Conservation (phyloP, 495 filamentous ascomycete species). For the Oidiodendron maius region DNA sequence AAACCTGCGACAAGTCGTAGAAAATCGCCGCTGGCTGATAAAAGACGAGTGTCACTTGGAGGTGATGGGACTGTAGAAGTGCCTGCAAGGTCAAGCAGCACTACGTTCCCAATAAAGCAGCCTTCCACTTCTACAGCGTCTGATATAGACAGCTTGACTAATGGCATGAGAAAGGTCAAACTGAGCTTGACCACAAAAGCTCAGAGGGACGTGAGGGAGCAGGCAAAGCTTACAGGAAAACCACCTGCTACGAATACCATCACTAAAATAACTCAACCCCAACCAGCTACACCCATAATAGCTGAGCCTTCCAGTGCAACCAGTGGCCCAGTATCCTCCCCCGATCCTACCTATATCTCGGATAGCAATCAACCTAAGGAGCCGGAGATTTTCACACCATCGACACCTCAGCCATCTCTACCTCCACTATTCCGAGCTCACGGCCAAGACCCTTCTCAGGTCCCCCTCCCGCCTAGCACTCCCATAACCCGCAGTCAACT, state of each 20-base stretch:
- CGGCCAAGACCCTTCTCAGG: conserved; percentile 8
- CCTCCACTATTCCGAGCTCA: conserved; percentile 5
- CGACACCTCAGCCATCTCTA: conserved; percentile 5
- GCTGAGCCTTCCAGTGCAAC: not conserved
- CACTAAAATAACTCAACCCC: conserved; percentile 14
- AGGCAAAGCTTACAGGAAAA: conserved; percentile 27
- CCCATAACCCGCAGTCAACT: too few species aligned
- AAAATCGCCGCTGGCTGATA: conserved; percentile 21
- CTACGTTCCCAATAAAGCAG: conserved; percentile 6
- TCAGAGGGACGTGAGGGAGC: conserved; percentile 57
- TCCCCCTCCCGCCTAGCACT: conserved; percentile 20
- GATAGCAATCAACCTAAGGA: conserved; percentile 3
- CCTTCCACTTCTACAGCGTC: conserved; percentile 16
- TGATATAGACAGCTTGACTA: conserved; percentile 57
- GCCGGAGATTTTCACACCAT: conserved; percentile 2
- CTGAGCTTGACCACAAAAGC: conserved; percentile 67
- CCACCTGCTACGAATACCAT: conserved; percentile 23
- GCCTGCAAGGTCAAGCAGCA: not conserved
- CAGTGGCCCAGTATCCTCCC: not conserved
- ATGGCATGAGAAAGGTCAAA: conserved; percentile 70
- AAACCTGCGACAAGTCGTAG: conserved; percentile 43
- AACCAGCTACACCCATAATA: not conserved
- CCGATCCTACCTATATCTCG: conserved; percentile 12
- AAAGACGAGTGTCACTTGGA: not conserved
- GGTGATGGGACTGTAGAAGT: conserved; percentile 9